Conservation (phyloP, 768 basidiomycete genomes). For the Boletus rubescentipes region DNA sequence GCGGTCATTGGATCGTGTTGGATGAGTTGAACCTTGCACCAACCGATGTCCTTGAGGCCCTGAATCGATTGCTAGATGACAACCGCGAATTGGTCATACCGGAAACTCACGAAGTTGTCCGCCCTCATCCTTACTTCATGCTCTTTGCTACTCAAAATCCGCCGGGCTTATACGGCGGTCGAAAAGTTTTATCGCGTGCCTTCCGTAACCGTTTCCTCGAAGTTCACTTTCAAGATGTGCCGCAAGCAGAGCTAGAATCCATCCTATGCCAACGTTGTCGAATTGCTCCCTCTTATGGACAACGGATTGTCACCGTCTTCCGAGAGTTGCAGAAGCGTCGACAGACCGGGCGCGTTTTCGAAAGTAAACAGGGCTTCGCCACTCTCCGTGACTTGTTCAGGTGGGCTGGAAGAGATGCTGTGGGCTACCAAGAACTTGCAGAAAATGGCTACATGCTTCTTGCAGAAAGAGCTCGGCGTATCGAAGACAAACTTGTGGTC, state of each 20-base stretch:
- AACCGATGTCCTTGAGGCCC: conserved; percentile 95
- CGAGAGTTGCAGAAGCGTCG: conserved; percentile 89
- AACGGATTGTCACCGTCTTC: conserved; percentile 89
- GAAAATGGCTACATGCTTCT: conserved; percentile 97
- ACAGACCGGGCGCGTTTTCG: conserved; percentile 89
- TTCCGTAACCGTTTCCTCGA: conserved; percentile 98
- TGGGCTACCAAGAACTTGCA: conserved; percentile 89
- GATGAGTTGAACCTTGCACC: conserved; percentile 98
- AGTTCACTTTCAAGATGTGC: conserved; percentile 96
- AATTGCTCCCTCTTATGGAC: conserved; percentile 92
- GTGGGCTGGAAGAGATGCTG: conserved; percentile 90
- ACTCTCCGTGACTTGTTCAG: conserved; percentile 96
- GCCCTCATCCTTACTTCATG: conserved; percentile 95
- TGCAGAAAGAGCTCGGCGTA: conserved; percentile 82
- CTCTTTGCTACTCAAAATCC: conserved; percentile 99
- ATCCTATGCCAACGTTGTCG: conserved; percentile 91
- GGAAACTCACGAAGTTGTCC: conserved; percentile 92
- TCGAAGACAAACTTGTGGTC: conserved; percentile 85
- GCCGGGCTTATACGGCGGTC: conserved; percentile 90
- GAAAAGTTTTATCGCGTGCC: conserved; percentile 92
- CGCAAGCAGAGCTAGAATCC: conserved; percentile 87
- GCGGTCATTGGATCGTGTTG: conserved; percentile 96
- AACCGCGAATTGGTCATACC: conserved; percentile 95
- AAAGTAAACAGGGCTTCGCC: conserved; percentile 96
- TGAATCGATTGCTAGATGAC: conserved; percentile 95